A percentile compares a stretch with the other conserved stretches of the same genome.
Conservation (phyloP, 169 alveolate genomes). For the Plasmodium fragile region DNA sequence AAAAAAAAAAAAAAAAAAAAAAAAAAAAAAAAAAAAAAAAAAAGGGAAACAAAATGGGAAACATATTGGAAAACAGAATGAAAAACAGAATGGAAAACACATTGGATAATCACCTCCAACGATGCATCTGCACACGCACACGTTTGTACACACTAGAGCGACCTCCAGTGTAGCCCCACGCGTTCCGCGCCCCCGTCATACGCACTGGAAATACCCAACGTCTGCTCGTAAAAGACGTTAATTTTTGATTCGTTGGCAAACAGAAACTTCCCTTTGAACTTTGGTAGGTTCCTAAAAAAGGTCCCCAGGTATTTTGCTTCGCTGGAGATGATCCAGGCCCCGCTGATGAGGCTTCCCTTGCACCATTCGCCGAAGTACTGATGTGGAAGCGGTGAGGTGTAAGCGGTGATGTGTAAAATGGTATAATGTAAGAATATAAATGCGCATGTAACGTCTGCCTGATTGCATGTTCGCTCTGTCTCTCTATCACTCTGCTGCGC, state of each 20-base stretch:
- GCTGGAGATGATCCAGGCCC: constrained; percentile 32
- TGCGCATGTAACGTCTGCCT: background rate
- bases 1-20: background rate
- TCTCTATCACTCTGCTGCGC: too few species aligned
- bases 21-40: background rate
- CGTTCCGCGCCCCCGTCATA: background rate
- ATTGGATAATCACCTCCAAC: background rate
- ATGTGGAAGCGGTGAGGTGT: background rate
- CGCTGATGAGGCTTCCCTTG: constrained; percentile 38
- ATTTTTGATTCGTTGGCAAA: constrained; percentile 44
- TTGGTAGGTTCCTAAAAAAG: constrained; percentile 36
- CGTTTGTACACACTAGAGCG: background rate
- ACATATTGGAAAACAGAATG: background rate
- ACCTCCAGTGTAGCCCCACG: constrained; percentile 15
- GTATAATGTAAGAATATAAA: too few species aligned
- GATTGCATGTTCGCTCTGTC: background rate
- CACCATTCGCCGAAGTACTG: constrained; percentile 85
- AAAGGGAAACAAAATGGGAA: background rate
- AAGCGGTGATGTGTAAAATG: background rate
- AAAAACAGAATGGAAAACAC: background rate
- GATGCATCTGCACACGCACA: background rate
- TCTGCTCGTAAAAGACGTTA: constrained; percentile 28
- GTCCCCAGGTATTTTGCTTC: constrained; percentile 49
- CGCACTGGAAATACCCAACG: background rate
- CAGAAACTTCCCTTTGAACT: constrained; percentile 20